Conservation (phyloP, 768 basidiomycete genomes). For the Galerina marginata region DNA sequence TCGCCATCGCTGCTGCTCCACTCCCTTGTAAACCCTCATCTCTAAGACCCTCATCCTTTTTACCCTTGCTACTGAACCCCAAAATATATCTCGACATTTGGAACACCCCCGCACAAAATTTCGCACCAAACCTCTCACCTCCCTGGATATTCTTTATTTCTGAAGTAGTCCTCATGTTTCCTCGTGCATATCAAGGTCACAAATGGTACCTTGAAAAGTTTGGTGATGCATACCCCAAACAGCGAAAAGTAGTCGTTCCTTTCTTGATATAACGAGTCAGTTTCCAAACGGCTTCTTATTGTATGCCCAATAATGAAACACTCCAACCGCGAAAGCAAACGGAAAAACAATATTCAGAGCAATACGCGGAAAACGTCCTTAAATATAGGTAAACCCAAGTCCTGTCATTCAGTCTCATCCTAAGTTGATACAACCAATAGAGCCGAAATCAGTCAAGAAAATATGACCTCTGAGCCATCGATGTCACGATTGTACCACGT, state of each 20-base stretch:
- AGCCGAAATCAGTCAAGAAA: too few species aligned
- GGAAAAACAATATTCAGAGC: too few species aligned
- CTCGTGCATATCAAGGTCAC: constrained; percentile 83
- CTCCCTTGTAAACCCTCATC: constrained; percentile 37
- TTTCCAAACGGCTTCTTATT: too few species aligned
- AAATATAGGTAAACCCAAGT: too few species aligned
- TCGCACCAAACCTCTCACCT: constrained; percentile 58
- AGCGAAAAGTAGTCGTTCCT: constrained; percentile 82
- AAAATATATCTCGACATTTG: constrained; percentile 22
- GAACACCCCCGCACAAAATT: constrained; percentile 35
- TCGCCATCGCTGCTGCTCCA: constrained; percentile 76
- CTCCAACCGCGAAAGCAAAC: too few species aligned
- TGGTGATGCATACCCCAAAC: constrained; percentile 73
- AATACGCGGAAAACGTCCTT: too few species aligned
- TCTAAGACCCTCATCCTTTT: constrained; percentile 24
- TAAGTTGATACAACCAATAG: too few species aligned
- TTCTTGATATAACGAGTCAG: constrained; percentile 56
- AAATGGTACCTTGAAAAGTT: constrained; percentile 85
- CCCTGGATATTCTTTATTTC: constrained; percentile 81
- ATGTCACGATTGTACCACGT: too few species aligned
- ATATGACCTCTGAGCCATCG: too few species aligned
- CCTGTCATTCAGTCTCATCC: too few species aligned
- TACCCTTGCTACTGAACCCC: constrained; percentile 23
- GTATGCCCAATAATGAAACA: too few species aligned
- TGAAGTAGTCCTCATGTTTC: constrained; percentile 81